These are phyloP conservation scores for Datura wrightii DNA, from an alignment of 257 asterid species.

Conservation along the genomic window DNA sequence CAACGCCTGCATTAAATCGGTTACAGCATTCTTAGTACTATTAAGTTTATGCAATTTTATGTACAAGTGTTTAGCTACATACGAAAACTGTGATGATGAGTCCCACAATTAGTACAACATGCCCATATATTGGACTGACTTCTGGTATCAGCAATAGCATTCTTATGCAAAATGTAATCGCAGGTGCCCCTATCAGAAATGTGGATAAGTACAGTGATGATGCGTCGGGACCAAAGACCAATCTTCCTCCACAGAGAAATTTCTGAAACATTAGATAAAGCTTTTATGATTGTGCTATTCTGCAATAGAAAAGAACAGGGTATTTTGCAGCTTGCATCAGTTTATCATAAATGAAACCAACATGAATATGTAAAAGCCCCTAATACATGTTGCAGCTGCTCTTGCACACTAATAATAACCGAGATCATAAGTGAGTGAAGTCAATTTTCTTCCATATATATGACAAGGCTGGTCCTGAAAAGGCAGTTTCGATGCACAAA, in stretches of 20 bases:
- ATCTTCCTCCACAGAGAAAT: slow-evolving; percentile 84
- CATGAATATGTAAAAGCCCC: slow-evolving; percentile 4
- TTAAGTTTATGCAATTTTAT: not conserved
- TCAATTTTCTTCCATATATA: no score
- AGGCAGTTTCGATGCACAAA: not conserved
- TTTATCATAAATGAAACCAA: not conserved
- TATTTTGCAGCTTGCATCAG: not conserved
- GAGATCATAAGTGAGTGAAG: not conserved
- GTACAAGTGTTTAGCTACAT: slow-evolving; percentile 34
- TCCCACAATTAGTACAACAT: slow-evolving; percentile 53
- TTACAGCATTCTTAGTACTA: not conserved
- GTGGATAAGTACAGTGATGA: slow-evolving; percentile 63
- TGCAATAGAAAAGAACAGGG: not conserved
- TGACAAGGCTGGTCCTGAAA: not conserved
- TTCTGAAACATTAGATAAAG: slow-evolving; percentile 49
- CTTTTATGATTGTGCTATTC: slow-evolving; percentile 21
- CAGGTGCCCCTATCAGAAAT: slow-evolving; percentile 70
- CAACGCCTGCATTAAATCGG: slow-evolving; percentile 60
- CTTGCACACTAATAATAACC: not conserved
- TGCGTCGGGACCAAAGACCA: slow-evolving; percentile 85
- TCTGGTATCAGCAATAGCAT: slow-evolving; percentile 55
- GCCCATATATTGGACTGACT: slow-evolving; percentile 52
- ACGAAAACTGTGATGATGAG: slow-evolving; percentile 68
- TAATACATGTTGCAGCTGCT: not conserved
- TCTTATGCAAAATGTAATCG: slow-evolving; percentile 65